Evolutionary conservation across 2,329 filamentous ascomycete species (phyloP), one percentile per base, ranked within the genome.

Genomic region (Arthrinium puccinioides): DNA sequence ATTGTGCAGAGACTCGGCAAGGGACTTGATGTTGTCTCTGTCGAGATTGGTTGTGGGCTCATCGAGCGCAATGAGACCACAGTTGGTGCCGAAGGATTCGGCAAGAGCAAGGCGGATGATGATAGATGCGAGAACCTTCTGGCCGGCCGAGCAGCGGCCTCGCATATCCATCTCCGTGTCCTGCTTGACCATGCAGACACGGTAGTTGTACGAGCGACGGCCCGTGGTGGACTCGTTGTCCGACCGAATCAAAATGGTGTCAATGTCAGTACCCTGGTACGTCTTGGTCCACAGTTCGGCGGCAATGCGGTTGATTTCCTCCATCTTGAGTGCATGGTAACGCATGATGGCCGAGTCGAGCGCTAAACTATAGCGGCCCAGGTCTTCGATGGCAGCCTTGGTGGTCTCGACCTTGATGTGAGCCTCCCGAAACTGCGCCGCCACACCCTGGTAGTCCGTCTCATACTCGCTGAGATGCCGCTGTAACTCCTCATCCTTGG

Each of bases 131-230:
- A 98, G 77, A 20, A 98, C 90, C 63, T 94, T 96, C 60, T 98
- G 92, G 4, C 92, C 92, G 1, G 92, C 92, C 48, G 86, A 94
- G 70, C 92, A 98, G 38, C 92, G 86, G 2, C 92, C 94, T 44
- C 92, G 87, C 92, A 98, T 98, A 65, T 98, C 92, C 88, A 98
- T 95, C 62, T 98, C 92, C 1, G 85, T 87, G 54, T 94, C 88
- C 57, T 90, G 84, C 67, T 98, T 98, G 50, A 95, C 80, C 92
- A 98, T 98, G 62, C 87, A 89, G 6, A 98, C 83, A 32, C 92
- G 86, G 69, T 98, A 98, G 64, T 98, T 97, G 73, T 97, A 97
- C 44, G 73, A 85, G 52, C 87, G 81, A 53, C 87, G 88, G 36
- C 78, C 82, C 39, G 78, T 62, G 27, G 70, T 70, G 32, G 75